Conservation (phyloP, 2,329 filamentous ascomycete genomes). For the Mariannaea sp. region DNA sequence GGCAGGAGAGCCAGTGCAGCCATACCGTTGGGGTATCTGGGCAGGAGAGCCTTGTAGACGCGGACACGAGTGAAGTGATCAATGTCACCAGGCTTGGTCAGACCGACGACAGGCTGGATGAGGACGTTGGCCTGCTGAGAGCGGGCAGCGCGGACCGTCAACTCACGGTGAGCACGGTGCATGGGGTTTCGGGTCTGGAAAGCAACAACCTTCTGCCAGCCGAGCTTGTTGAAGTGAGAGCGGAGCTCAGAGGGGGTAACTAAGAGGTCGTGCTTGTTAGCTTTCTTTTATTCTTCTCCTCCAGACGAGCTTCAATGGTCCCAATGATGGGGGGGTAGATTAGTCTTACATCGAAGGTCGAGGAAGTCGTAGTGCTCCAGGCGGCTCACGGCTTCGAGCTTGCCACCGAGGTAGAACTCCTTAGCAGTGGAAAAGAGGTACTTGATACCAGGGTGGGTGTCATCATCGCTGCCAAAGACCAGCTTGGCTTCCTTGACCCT, state of each 20-base stretch:
- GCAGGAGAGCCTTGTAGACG: conserved; percentile 95
- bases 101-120: conserved; percentile 96
- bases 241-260: conserved; percentile 94
- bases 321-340: conserved; percentile 13
- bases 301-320: background rate
- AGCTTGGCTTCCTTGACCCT: conserved; percentile 88
- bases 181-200: conserved; percentile 99
- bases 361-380: conserved; percentile 99
- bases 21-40: conserved; percentile 99
- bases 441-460: conserved; percentile 89
- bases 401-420: conserved; percentile 94
- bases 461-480: conserved; percentile 90
- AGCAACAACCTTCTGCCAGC: conserved; percentile 95
- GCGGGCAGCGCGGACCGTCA: conserved; percentile 95
- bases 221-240: conserved; percentile 98
- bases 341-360: conserved; percentile 78
- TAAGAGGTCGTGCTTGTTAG: conserved; percentile 42
- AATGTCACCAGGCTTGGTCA: conserved; percentile 99
- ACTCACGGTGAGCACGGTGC: conserved; percentile 97
- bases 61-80: conserved; percentile 99
- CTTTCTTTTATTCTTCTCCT: too few relatives aligned
- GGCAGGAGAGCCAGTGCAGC: conserved; percentile 93
- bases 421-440: conserved; percentile 81
- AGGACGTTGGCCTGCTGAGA: conserved; percentile 97
- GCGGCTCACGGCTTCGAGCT: conserved; percentile 92